Percentiles rank a stretch among this genome's conserved stretches.
Conservation (phyloP, 1,284 basidiomycete genomes). For the Phylloboletellus chloephorus region DNA sequence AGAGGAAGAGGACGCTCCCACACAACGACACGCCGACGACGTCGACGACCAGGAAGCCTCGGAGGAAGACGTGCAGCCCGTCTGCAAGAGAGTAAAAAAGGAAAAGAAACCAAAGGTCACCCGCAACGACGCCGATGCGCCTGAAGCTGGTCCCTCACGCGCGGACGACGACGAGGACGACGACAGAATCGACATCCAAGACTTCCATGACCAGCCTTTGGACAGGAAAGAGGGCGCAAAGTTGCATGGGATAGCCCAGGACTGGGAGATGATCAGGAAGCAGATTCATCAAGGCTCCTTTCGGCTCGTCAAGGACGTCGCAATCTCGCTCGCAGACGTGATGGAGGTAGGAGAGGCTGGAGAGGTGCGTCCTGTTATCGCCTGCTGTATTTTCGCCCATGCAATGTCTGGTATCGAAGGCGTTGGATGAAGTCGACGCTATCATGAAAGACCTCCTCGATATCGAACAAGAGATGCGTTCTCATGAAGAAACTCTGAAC, state of each 20-base stretch:
- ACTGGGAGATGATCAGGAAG: conserved; percentile 53
- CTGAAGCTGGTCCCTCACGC: conserved; percentile 21
- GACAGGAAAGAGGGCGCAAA: conserved; percentile 44
- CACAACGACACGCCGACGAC: conserved; percentile 37
- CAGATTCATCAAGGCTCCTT: conserved; percentile 43
- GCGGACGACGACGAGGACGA: conserved; percentile 40
- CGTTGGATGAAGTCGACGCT: conserved; percentile 52
- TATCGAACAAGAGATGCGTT: conserved; percentile 51
- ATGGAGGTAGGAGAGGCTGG: conserved; percentile 49
- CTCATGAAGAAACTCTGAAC: conserved; percentile 50
- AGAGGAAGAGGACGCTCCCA: conserved; percentile 49
- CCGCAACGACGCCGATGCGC: conserved; percentile 15
- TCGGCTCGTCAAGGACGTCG: conserved; percentile 49
- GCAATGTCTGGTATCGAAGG: conserved; percentile 33
- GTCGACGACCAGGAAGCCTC: conserved; percentile 37
- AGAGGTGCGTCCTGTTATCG: conserved; percentile 37
- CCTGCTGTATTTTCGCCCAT: conserved; percentile 2
- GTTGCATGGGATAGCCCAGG: conserved; percentile 49
- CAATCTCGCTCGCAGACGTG: conserved; percentile 56
- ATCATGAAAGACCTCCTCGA: conserved; percentile 66
- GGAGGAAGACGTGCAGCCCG: conserved; percentile 39
- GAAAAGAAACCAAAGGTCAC: conserved; percentile 35
- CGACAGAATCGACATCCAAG: conserved; percentile 48
- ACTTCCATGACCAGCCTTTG: conserved; percentile 60
- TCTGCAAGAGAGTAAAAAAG: conserved; percentile 40